Evolutionary conservation across 345 rosid genomes (phyloP), one percentile per base, ranked within the genome.

Genomic region (Melaleuca alternifolia): DNA sequence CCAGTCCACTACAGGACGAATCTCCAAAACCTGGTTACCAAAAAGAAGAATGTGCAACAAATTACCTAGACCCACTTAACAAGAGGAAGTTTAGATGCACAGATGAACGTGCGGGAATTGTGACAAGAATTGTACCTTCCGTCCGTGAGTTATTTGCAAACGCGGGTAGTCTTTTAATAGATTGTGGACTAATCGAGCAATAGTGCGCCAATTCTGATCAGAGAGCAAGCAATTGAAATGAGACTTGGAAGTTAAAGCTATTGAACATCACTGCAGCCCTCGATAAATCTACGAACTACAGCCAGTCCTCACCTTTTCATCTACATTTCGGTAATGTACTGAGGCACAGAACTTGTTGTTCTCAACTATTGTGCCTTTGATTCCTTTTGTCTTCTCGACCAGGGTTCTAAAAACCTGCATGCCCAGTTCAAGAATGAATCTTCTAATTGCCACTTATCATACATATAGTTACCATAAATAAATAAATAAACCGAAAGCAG

Each of bases 321-420:
- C 96, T 86, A 96, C 99, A 53, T 95, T 97, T 88, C 99, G 99
- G 90, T 95, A 97, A 93, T 97, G 99, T 54, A 96, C 96, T 89
- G 98, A 94, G 84, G 93, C 87, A 84, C 99, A 97, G 90, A 97
- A 97, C 90, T 97, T 97, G 92, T 97, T 97, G 88, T 97, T 93
- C 91, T 97, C 99, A 86, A 96, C 96, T 86, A 90, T 95, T 86
- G 96, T 91, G 77, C 99, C 99, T 92, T 95, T 90, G 56, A 96
- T 93, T 30, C 88, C 89, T 87, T 91, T 93, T 52, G 96, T 95
- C 53, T 90, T 90, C 89, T 95, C 94, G 59, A 94, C 93, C 5
- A 97, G 99, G 90, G 90, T 92, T 90, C 86, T 93, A 90, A 92
- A 93, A 89, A 95, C 98, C 97, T 93, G 92, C 81, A 71, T 71